Conservation (phyloP, 768 basidiomycete genomes). For the Leccinum longicurvipes region DNA sequence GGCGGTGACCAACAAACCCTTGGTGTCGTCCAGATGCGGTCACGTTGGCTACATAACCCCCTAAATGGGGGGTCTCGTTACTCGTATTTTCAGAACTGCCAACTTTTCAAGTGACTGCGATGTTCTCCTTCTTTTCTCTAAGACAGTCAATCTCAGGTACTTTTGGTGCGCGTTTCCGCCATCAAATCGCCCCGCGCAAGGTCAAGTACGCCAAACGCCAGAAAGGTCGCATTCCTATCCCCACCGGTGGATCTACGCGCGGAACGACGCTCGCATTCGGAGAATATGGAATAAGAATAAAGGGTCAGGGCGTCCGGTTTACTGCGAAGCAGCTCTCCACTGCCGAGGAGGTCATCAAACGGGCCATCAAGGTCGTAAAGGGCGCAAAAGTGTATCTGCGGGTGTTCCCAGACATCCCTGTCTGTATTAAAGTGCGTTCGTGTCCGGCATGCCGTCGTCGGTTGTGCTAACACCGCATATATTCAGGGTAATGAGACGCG, state of each 20-base stretch:
- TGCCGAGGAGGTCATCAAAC: conserved; percentile 83
- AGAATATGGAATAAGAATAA: conserved; percentile 89
- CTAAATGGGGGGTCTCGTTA: conserved; percentile 15
- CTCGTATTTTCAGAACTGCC: background rate
- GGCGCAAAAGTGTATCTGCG: conserved; percentile 83
- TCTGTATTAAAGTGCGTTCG: conserved; percentile 83
- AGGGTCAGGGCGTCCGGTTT: conserved; percentile 74
- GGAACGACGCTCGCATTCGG: conserved; percentile 92
- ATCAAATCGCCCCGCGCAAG: conserved; percentile 76
- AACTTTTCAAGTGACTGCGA: background rate
- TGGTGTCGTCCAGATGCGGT: background rate
- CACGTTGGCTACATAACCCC: conserved; percentile 12
- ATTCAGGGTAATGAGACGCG: conserved; percentile 91
- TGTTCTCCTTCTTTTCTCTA: conserved; percentile 25
- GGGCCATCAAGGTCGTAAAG: conserved; percentile 87
- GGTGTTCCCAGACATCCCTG: conserved; percentile 95
- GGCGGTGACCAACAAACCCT: conserved; percentile 11
- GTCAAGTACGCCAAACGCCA: conserved; percentile 86
- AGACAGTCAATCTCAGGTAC: conserved; percentile 7
- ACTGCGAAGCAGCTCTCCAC: conserved; percentile 88
- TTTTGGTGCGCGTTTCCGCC: conserved; percentile 36
- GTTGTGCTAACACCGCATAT: conserved; percentile 1
- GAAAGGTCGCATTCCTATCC: conserved; percentile 85
- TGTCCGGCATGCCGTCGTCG: background rate
- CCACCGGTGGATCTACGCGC: conserved; percentile 85